Conservation (phyloP, 306 rosid genomes). For the Dalbergia cultrata region DNA sequence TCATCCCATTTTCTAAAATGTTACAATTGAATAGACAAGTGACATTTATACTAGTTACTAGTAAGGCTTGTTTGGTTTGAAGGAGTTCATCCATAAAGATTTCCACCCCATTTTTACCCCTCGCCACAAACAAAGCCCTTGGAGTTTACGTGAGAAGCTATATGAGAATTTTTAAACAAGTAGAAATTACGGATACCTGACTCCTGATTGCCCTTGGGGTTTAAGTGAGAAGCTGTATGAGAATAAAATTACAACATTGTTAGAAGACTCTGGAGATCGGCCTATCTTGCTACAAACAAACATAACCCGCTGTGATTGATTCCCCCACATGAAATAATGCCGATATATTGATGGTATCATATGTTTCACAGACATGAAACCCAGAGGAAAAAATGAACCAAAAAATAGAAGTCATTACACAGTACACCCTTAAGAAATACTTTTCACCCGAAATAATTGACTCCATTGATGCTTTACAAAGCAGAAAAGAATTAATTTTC, state of each 20-base stretch:
- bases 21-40: not conserved
- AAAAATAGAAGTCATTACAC: too few species aligned
- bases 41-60: not conserved
- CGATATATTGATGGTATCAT: too few species aligned
- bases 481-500: not conserved
- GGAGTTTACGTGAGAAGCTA: not conserved
- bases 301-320: not conserved
- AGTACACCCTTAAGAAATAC: too few species aligned
- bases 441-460: not conserved
- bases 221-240: slow-evolving; percentile 35
- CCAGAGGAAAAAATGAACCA: not conserved
- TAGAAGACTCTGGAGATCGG: slow-evolving; percentile 7
- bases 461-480: not conserved
- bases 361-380: not conserved
- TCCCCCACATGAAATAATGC: too few species aligned
- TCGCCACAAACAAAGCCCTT: too few species aligned
- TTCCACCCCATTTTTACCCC: too few species aligned
- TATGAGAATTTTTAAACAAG: not conserved
- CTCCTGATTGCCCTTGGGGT: slow-evolving; percentile 22
- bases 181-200: slow-evolving; percentile 37
- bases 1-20: not conserved
- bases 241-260: not conserved
- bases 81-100: not conserved
- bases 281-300: not conserved
- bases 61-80: too few species aligned